Percentiles rank a stretch among this genome's conserved stretches.
phyloP scores from a whole-genome alignment of 768 basidiomycete species.

The Lactarius sp. region DNA sequence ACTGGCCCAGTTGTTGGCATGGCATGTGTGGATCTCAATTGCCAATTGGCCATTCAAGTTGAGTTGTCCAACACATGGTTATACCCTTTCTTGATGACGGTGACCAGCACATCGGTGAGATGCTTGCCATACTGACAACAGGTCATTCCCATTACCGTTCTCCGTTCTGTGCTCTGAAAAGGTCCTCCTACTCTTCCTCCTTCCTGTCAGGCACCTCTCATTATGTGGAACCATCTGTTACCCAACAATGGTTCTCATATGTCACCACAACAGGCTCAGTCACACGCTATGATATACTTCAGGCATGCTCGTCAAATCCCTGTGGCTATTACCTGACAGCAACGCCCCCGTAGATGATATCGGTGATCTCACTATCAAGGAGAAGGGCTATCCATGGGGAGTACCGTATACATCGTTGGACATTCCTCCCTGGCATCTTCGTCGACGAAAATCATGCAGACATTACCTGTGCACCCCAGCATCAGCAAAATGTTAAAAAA shows the following conservation, averaged over 20 bases:
- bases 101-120: too few relatives aligned
- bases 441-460: constrained; percentile 39
- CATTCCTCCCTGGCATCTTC: constrained; percentile 32
- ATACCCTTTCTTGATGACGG: too few relatives aligned
- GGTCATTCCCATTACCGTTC: too few relatives aligned
- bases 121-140: too few relatives aligned
- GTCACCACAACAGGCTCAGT: constrained; percentile 46
- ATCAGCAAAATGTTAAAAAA: too few relatives aligned
- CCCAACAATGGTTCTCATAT: constrained; percentile 48
- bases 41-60: too few relatives aligned
- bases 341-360: constrained; percentile 1
- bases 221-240: constrained; percentile 46
- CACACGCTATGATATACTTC: constrained; percentile 51
- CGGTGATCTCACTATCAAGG: too few relatives aligned
- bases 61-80: too few relatives aligned
- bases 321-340: constrained; percentile 37
- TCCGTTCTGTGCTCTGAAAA: too few relatives aligned
- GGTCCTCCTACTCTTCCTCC: neutral
- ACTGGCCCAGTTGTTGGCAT: too few relatives aligned
- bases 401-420: constrained; percentile 49
- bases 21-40: too few relatives aligned
- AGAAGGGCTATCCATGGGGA: constrained; percentile 27
- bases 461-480: constrained; percentile 50
- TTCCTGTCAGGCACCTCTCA: constrained; percentile 30
- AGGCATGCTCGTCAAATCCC: constrained; percentile 40